A percentile compares a stretch with the other conserved stretches of the same genome.
Evolutionary conservation across 306 rosid genomes (phyloP).

Genomic region (Crotalaria pallida): DNA sequence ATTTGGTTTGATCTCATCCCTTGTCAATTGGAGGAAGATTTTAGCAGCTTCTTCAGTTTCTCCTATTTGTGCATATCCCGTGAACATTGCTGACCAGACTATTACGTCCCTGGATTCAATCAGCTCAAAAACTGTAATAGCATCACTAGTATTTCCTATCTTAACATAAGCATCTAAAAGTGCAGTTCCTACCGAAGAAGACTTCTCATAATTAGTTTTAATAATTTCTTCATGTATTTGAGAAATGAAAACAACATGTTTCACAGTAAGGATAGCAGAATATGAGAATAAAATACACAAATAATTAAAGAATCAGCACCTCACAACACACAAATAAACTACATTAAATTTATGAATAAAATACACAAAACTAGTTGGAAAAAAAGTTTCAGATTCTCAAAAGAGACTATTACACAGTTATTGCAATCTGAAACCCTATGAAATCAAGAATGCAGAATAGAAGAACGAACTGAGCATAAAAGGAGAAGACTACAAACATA

Average conservation of each 20-base stretch:
- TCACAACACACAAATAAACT: no score
- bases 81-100: conserved; percentile 91
- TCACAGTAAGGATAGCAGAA: conserved; percentile 72
- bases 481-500: no score
- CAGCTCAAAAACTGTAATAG: conserved; percentile 53
- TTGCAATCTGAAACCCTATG: no score
- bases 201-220: conserved; percentile 65
- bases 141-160: conserved; percentile 44
- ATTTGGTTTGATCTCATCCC: conserved; percentile 63
- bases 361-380: no score
- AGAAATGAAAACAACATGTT: conserved; percentile 32
- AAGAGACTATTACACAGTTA: no score
- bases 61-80: conserved; percentile 72
- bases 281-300: no score
- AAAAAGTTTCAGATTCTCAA: no score
- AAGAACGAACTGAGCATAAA: no score
- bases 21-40: conserved; percentile 47
- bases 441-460: no score
- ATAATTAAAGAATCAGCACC: no score
- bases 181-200: conserved; percentile 76
- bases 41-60: conserved; percentile 62
- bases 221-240: conserved; percentile 75
- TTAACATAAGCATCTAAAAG: conserved; percentile 73
- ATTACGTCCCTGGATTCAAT: conserved; percentile 69
- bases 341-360: no score